Evolutionary conservation across 306 rosid genomes (phyloP).

Genomic region (Prunus persica): Prunus_persica_NCBIv2 NC_034009.1:32276001-32276500

Average conservation of each 20-base stretch:
- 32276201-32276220: background rate
- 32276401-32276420: background rate
- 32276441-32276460: background rate
- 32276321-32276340: background rate
- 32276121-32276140: slow-evolving; percentile 1
- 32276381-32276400: background rate
- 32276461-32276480: background rate
- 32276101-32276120: too few relatives aligned
- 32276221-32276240: background rate
- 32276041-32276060: too few relatives aligned
- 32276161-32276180: background rate
- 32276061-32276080: background rate
- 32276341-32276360: slow-evolving; percentile 12
- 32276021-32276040: slow-evolving; percentile 14
- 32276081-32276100: background rate
- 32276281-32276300: slow-evolving; percentile 7
- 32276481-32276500: background rate
- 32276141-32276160: slow-evolving; percentile 10
- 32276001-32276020: background rate
- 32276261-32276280: background rate
- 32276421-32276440: slow-evolving; percentile 1
- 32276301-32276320: background rate
- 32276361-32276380: slow-evolving; percentile 11
- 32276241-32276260: slow-evolving; percentile 6
- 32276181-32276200: slow-evolving; percentile 7